These are phyloP conservation scores for Colletotrichum graminicola DNA, from an alignment of 2,329 filamentous ascomycete species.

Conservation along the genomic window DNA sequence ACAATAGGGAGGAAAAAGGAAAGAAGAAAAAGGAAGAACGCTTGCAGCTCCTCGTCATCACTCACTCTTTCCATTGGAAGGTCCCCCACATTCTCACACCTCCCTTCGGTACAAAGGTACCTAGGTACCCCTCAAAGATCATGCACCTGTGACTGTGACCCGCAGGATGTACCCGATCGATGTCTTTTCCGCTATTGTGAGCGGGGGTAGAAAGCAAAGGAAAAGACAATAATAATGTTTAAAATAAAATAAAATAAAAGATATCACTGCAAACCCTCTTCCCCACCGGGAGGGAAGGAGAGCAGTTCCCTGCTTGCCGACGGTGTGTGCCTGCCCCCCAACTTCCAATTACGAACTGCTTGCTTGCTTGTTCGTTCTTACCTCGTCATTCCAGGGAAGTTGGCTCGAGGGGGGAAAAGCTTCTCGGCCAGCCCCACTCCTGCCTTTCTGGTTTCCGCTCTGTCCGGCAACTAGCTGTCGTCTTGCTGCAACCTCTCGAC, in stretches of 20 bases:
- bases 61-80: slow-evolving; percentile 9
- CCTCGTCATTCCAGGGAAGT: slow-evolving; percentile 21
- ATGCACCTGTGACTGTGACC: slow-evolving; percentile 15
- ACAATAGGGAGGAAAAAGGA: background rate
- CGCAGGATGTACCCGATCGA: slow-evolving; percentile 9
- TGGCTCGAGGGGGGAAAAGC: background rate
- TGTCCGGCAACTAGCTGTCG: slow-evolving; percentile 18
- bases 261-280: background rate
- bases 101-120: background rate
- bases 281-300: background rate
- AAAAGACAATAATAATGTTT: background rate
- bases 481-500: background rate
- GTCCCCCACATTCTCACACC: slow-evolving; percentile 20
- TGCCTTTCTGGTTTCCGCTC: slow-evolving; percentile 3
- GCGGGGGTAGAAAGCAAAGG: background rate
- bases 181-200: background rate
- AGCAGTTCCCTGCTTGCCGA: background rate
- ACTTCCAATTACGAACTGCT: background rate
- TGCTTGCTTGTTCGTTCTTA: background rate
- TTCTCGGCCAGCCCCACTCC: slow-evolving; percentile 29
- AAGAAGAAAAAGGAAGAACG: slow-evolving; percentile 11
- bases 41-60: background rate
- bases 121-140: background rate
- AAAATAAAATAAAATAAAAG: no score
- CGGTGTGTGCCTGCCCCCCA: slow-evolving; percentile 1